Evolutionary conservation across 139 green algal genomes (phyloP), one percentile per base, ranked within the genome.

Genomic region (Astrephomene gubernaculifera): DNA sequence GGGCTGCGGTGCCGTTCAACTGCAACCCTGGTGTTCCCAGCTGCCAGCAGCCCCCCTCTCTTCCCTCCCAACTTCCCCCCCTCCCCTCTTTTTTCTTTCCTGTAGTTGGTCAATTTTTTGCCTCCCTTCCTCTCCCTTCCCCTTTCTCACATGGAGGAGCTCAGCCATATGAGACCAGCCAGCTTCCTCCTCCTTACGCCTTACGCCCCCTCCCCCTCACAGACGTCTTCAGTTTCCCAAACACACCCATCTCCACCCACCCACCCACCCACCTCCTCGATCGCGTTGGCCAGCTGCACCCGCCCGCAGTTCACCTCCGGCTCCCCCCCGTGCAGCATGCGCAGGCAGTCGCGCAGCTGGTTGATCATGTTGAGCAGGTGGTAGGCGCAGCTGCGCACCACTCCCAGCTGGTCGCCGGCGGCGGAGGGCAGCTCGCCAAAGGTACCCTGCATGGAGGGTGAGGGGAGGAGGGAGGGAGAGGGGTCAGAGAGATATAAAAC

Each of bases 281-380:
- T 35, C 21, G 64, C 53, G 75, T 75, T 89, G 75, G 22, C 27
- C 38, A 89, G 75, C 68, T 81, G 65, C 65, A 86, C 65, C 22
- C 68, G 45, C 29, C 67, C 67, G 25, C 14, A 25, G 49, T 68
- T 74, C 33, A 71, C 17, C 1, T 83, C 85, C 33, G 73, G 38
- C 35, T 89, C 85, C 22, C 85, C 85, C 12, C 49, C 57, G 33
- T 85, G 53, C 53, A 89, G 75, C 83, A 80, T 84, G 64, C 49
- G 31, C 61, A 86, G 52, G 65, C 65, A 79, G 79, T 86, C 79
- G 39, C 79, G 65, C 33, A 86, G 79, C 76, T 82, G 74, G 87
- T 89, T 91, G 71, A 91, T 88, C 87, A 91, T 91, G 83, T 91
- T 91, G 49, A 89, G 87, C 64, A 89, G 71, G 71, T 91, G 87